Evolutionary conservation across 2,329 filamentous ascomycete species (phyloP), one percentile per base, ranked within the genome.

Genomic region (Alternaria postmessia): DNA sequence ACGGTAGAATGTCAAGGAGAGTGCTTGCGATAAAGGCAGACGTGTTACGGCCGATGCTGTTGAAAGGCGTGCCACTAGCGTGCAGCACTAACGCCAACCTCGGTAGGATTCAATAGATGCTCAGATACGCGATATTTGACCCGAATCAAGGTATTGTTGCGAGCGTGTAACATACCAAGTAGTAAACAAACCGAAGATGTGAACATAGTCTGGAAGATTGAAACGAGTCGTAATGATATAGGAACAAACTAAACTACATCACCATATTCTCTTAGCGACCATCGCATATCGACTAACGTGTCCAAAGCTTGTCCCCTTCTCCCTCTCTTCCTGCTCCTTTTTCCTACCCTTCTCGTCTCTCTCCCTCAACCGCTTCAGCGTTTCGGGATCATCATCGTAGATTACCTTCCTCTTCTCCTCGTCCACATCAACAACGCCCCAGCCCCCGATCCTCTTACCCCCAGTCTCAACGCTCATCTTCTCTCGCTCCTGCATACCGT

Each of bases 211-310:
- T n/a, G 3, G 14, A 49, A 18, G 12, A 34, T 6, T 16, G 32
- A 48, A 34, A 5, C 34, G 22, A 14, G 18, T 39, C n/a, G 12
- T 34, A 16, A 24, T 34, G 8, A 43, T 54, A 34, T 22, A 4
- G 11, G 18, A 36, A 30, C 14, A 6, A 43, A 16, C 18, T 11
- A 28, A 7, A 12, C n/a, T 12, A 26, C 18, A 48, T 71, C 80
- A 98, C 95, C 95, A 99, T 70, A 99, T 99, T 75, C 95, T 86
- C 85, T 97, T 98, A 0, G 93, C 92, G 70, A 93, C 90, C 95
- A 98, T 97, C 75, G 93, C 93, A 81, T 97, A 99, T 70, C 95
- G 85, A 69, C 85, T 88, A 64, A 88, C 92, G 75, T 81, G 88
- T 72, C 85, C 91, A 79, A 88, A 87, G 75, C 87, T 88, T 53